Evolutionary conservation across 352 stramenopile species (phyloP), one percentile per base, ranked within the genome.

Genomic region (Phytophthora sp.): DNA sequence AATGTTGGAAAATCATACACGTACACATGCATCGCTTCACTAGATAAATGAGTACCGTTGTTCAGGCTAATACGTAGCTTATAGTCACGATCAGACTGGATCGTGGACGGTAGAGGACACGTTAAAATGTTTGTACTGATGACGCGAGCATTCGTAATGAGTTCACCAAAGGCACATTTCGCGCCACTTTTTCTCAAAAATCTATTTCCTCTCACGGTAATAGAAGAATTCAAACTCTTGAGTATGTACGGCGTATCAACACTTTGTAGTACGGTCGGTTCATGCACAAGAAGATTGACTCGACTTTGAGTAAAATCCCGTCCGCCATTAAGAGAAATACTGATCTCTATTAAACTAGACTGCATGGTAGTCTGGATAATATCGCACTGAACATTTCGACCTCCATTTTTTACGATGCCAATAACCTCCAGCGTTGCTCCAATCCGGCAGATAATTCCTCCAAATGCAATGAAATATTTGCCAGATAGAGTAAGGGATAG

Each of bases 321-420:
- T 4, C 76, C 71, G 1, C 63, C 57, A 62, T 84, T 84, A 15
- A 84, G 41, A 27, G 76, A 82, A 35, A 82, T 27, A 31, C 57
- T 52, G 6, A 82, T 47, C n/a, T 63, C 54, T 7, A 70, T 18
- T 6, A 66, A 33, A 2, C 66, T 49, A 6, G 50, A 16, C 1
- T 1, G n/a, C 7, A 62, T 42, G 1, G 36, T 20, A 7, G 47
- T 36, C 3, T 29, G 30, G 13, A 51, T 16, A 3, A 36, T 23
- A 16, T 18, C 45, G 35, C 71, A 79, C 6, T 57, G 20, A 56
- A 76, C 18, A 4, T 38, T 26, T 52, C 63, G 54, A 16, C 71
- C 71, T 18, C 58, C 58, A 36, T 55, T 61, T 13, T 41, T 45
- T 1, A 76, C 55, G 9, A 7, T 57, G 18, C 58, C 71, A 15